Evolutionary conservation across 345 rosid species (phyloP).

Genomic region (Linum tenue): DNA sequence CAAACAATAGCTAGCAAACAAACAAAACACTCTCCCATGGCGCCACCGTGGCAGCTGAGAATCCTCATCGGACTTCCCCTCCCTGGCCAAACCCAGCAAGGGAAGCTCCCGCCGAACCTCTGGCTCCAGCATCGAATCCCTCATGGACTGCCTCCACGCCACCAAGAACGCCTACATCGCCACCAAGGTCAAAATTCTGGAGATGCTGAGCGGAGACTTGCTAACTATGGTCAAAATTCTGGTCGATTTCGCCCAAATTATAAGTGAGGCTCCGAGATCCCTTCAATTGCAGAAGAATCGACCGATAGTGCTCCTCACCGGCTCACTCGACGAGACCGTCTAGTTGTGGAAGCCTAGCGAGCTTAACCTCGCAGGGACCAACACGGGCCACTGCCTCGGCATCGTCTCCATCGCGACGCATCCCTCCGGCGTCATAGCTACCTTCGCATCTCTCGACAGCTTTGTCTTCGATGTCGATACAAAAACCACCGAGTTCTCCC

Average conservation of each 20-base stretch:
- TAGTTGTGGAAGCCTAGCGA: conserved; percentile 79
- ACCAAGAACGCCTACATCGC: conserved; percentile 38
- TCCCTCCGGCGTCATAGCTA: conserved; percentile 88
- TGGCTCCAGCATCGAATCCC: conserved; percentile 25
- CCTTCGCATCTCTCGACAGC: conserved; percentile 92
- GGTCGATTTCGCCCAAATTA: conserved; percentile 20
- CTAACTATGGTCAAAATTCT: conserved; percentile 29
- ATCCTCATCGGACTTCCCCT: conserved; percentile 24
- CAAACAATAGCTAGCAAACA: too few species aligned
- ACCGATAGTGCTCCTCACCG: conserved; percentile 65
- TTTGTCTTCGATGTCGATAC: conserved; percentile 93
- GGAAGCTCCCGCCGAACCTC: conserved; percentile 21
- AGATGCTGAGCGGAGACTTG: conserved; percentile 22
- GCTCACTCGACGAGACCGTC: conserved; percentile 91
- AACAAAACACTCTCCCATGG: conserved; percentile 23
- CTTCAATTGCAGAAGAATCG: conserved; percentile 28
- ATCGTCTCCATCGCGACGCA: conserved; percentile 92
- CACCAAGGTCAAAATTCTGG: conserved; percentile 29
- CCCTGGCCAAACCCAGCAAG: conserved; percentile 21
- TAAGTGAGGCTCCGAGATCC: conserved; percentile 31
- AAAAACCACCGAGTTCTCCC: conserved; percentile 41
- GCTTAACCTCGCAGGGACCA: conserved; percentile 62
- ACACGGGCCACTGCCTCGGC: conserved; percentile 86
- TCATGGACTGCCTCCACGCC: conserved; percentile 37
- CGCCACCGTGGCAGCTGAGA: conserved; percentile 24